Conservation (phyloP, 2,329 filamentous ascomycete species). For the Ascochyta rabiei region DNA sequence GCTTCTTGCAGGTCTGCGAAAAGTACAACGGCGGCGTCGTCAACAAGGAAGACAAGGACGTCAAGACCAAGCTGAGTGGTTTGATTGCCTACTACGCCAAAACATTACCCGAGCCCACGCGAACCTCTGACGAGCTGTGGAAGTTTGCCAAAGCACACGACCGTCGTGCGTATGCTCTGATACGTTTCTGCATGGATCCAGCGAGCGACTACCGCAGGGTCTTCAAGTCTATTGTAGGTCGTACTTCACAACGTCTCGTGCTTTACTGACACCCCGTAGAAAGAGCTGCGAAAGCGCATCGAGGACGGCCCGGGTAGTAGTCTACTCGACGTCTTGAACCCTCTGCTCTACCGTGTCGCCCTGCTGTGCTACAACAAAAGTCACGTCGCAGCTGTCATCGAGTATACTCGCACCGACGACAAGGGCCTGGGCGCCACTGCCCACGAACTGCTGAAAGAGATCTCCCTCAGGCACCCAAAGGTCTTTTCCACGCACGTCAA, state of each 20-base stretch:
- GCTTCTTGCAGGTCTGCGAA: conserved; percentile 85
- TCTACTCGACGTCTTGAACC: conserved; percentile 78
- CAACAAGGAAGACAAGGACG: conserved; percentile 69
- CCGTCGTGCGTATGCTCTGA: conserved; percentile 84
- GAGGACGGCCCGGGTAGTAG: conserved; percentile 68
- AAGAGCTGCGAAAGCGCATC: conserved; percentile 83
- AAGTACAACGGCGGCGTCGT: conserved; percentile 87
- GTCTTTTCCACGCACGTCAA: conserved; percentile 92
- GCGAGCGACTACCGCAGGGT: conserved; percentile 93
- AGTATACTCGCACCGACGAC: conserved; percentile 83
- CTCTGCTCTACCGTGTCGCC: conserved; percentile 81
- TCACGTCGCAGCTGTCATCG: conserved; percentile 88
- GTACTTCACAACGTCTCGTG: not conserved
- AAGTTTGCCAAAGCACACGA: conserved; percentile 93
- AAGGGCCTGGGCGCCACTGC: conserved; percentile 77
- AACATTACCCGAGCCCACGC: conserved; percentile 75
- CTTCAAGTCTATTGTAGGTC: conserved; percentile 71
- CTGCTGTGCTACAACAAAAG: conserved; percentile 92
- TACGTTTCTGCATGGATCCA: conserved; percentile 82
- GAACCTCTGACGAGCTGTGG: conserved; percentile 77
- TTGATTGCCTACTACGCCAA: conserved; percentile 75
- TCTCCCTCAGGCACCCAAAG: conserved; percentile 85
- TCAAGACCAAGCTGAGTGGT: conserved; percentile 72
- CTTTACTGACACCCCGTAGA: conserved; percentile 47
- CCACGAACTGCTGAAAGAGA: conserved; percentile 88